These are phyloP conservation scores for Clarkia xantiana DNA, from an alignment of 345 rosid species.

Conservation along the genomic window DNA sequence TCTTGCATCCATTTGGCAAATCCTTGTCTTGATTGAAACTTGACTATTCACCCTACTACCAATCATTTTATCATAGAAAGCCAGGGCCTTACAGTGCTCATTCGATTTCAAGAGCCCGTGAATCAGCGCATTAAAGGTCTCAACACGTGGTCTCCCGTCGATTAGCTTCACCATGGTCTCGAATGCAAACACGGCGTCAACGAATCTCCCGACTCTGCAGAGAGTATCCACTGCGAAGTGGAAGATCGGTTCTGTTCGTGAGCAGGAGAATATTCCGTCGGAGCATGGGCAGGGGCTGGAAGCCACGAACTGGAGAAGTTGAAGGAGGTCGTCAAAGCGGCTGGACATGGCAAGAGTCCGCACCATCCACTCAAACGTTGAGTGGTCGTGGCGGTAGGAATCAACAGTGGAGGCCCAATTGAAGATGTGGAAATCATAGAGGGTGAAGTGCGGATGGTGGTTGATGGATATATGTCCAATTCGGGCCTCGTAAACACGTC, in stretches of 20 bases:
- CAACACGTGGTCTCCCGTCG: conserved; percentile 49
- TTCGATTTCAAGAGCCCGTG: conserved; percentile 54
- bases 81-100: conserved; percentile 30
- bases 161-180: conserved; percentile 54
- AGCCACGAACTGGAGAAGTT: conserved; percentile 43
- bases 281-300: conserved; percentile 73
- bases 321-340: conserved; percentile 38
- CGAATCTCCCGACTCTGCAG: conserved; percentile 46
- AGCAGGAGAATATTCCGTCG: conserved; percentile 81
- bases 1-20: too few species aligned
- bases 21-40: too few species aligned
- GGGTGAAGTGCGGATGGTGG: conserved; percentile 58
- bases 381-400: conserved; percentile 70
- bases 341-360: conserved; percentile 50
- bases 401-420: conserved; percentile 63
- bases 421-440: conserved; percentile 66
- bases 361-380: conserved; percentile 67
- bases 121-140: conserved; percentile 46
- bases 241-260: conserved; percentile 47
- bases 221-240: conserved; percentile 34
- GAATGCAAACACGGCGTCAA: conserved; percentile 39
- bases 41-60: conserved; percentile 49
- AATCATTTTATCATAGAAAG: conserved; percentile 45
- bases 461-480: too few species aligned
- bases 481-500: too few species aligned